Evolutionary conservation across 2,329 filamentous ascomycete genomes (phyloP), one percentile per base, ranked within the genome.

Genomic region (Fusarium sp.): DNA sequence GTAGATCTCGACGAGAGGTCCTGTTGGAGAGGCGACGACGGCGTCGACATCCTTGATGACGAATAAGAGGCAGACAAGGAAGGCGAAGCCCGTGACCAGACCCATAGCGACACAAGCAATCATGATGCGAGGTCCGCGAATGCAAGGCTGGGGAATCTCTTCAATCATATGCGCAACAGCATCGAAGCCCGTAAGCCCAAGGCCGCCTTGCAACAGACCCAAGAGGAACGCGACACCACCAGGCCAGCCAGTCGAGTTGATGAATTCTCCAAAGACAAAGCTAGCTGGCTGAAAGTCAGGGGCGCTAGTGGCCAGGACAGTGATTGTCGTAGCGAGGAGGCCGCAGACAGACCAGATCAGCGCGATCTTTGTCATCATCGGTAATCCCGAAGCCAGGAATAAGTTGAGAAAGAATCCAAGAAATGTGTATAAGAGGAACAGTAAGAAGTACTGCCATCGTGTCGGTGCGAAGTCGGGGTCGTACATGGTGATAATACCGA

Each of bases 351-450:
- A 61, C 36, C 48, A 42, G n/a, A 56, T n/a, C 36, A 56, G 28
- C 5, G 58, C 58, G 8, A 56, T 15, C n/a, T 61, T 61, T 13
- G 36, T 56, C 48, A 61, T 42, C 15, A 61, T n/a, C 4, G 58
- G 58, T 10, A 41, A 10, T 7, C 58, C 45, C 12, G 32, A 60
- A 17, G 47, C 26, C 13, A 60, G 5, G 5, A 30, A 60, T 0
- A 53, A 5, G 18, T 53, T 53, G 13, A 53, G 32, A 2, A 53
- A 53, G 32, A 53, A 53, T 0, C 50, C 50, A 0, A 53, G n/a
- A 3, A 38, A 53, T 15, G n/a, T 38, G 18, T 38, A 53, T 53
- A 53, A 0, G 13, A 53, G 50, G 7, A 53, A 53, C 18, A 53
- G 50, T 8, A 53, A 3, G 18, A 53, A 53, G 0, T 53, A 53